Base-by-base conservation (phyloP, 1,284 basidiomycete genomes). In the Cutaneotrichosporon cavernicola region DNA sequence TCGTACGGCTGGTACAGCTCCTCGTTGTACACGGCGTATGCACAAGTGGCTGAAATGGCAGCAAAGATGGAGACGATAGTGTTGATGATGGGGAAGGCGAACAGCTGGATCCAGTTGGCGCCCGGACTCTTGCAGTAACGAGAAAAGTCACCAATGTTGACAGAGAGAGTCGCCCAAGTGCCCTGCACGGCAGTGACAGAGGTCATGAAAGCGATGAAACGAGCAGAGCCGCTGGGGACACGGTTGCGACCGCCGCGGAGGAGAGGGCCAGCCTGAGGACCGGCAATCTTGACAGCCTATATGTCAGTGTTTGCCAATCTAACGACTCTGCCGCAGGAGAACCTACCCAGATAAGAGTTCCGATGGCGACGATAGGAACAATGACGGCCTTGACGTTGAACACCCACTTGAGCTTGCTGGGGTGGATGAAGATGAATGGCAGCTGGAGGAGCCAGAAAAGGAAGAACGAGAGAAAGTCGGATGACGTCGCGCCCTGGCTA, bases 361-460 rank as follows among this genome's bases (percentile, higher is more conserved):
- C 84, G 32, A 90, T 65, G 82, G 87, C 89, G 3, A 87, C 83
- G 7, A 84, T 78, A 0, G 88, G 89, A 0, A 88, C 88, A 26
- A 88, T 43, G 38, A 72, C 76, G 0, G 85, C 85, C 78, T 90
- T 89, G 65, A 83, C 77, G 55, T 86, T 80, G 81, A 91, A 91
- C 26, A 91, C 81, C 78, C 85, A 86, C 52, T 87, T 85, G 53
- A 91, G 87, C 68, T 84, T 85, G 69, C 88, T 87, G 4, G 89
- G 89, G 18, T 89, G 89, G 51, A 91, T 80, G 58, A 90, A 81
- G 80, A 90, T 84, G 73, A 90, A 84, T 0, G 89, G 89, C 31
- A 75, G 58, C 66, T 70, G 72, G 50, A 72, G 58, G 31, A 70
- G 22, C 89, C 89, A 91, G 81, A 86, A 91, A 36, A 91, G 75